phyloP scores from a whole-genome alignment of 1,284 basidiomycete genomes.

The Microbotryum silenes-acaulis region DNA sequence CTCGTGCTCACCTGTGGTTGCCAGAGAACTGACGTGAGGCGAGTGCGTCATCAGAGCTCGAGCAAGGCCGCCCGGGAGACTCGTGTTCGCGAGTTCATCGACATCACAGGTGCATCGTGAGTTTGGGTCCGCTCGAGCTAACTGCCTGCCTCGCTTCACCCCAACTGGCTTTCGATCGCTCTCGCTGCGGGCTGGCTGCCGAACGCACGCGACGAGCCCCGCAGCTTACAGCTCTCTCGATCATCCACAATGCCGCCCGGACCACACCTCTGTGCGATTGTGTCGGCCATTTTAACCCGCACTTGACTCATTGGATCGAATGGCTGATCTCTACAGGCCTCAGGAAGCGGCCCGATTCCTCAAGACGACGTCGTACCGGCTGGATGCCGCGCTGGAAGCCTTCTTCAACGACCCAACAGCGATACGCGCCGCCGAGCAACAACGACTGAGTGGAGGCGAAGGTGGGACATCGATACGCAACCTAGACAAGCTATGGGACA shows the following conservation, averaged over 20 bases:
- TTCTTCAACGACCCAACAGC: conserved; percentile 50
- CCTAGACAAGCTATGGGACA: conserved; percentile 60
- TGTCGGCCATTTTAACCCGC: neutral
- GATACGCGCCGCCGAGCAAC: conserved; percentile 22
- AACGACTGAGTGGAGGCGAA: conserved; percentile 40
- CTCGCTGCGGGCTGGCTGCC: neutral
- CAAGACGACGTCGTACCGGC: conserved; percentile 56
- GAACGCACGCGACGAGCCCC: neutral
- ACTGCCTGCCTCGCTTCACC: conserved; percentile 28
- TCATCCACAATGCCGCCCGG: neutral
- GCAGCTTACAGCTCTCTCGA: neutral
- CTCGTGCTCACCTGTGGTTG: neutral
- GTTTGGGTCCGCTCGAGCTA: conserved; percentile 9
- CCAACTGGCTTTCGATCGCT: conserved; percentile 6
- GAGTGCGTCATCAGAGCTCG: neutral
- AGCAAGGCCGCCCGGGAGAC: conserved; percentile 19
- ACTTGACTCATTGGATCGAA: neutral
- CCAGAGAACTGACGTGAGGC: neutral
- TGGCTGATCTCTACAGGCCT: neutral
- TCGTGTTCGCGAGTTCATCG: conserved; percentile 21
- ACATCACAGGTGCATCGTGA: conserved; percentile 30
- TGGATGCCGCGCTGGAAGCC: conserved; percentile 68
- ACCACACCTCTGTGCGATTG: neutral
- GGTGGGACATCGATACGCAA: conserved; percentile 37
- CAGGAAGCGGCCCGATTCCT: conserved; percentile 62